phyloP scores from a whole-genome alignment of 495 filamentous ascomycete genomes.

The Apiosordaria backusii region DNA sequence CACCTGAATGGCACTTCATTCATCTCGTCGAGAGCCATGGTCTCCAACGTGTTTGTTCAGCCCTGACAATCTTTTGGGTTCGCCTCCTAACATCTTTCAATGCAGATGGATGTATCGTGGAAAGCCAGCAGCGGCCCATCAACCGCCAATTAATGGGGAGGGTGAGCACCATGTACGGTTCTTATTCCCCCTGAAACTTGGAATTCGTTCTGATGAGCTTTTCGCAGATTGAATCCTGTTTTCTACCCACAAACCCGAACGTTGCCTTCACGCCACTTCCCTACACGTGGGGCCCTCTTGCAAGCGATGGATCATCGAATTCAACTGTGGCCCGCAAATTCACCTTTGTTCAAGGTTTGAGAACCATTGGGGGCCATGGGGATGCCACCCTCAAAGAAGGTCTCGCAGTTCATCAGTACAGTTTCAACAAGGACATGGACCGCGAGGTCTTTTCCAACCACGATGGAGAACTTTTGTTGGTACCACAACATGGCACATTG shows the following conservation, averaged over 20 bases:
- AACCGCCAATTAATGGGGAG: conserved; percentile 21
- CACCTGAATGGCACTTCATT: conserved; percentile 83
- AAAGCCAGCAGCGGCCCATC: conserved; percentile 64
- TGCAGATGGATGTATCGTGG: conserved; percentile 73
- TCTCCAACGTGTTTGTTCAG: conserved; percentile 31
- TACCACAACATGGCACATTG: conserved; percentile 61
- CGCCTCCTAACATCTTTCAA: conserved; percentile 11
- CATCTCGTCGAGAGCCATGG: conserved; percentile 64
- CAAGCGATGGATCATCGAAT: conserved; percentile 34
- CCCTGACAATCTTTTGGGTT: background rate
- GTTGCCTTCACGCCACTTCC: conserved; percentile 64
- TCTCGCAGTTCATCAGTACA: conserved; percentile 65
- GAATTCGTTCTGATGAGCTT: background rate
- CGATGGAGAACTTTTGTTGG: conserved; percentile 69
- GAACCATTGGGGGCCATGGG: conserved; percentile 64
- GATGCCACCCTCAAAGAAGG: conserved; percentile 65
- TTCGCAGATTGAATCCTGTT: conserved; percentile 31
- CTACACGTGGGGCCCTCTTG: conserved; percentile 71
- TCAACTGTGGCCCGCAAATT: conserved; percentile 40
- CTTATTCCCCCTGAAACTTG: background rate
- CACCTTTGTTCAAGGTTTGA: conserved; percentile 65
- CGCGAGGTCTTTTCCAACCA: conserved; percentile 66
- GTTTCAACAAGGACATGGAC: conserved; percentile 63
- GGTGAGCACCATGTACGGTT: conserved; percentile 9
- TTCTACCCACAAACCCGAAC: conserved; percentile 45